These are phyloP conservation scores for Skeletonema costatum DNA, from an alignment of 108 stramenopile species.

Conservation along the genomic window DNA sequence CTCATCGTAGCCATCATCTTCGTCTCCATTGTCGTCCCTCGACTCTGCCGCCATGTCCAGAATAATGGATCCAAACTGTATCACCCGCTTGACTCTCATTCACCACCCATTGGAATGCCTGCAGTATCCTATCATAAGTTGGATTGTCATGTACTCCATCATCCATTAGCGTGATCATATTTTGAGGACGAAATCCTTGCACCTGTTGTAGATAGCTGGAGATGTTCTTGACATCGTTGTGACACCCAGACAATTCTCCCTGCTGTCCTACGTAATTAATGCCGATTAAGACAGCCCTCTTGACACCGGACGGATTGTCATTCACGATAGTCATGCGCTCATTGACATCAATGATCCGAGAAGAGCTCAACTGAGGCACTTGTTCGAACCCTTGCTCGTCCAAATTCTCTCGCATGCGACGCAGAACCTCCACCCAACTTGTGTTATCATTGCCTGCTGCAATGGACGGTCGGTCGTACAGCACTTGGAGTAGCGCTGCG, in stretches of 20 bases:
- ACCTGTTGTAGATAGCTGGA: slow-evolving; percentile 40
- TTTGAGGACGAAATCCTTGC: slow-evolving; percentile 38
- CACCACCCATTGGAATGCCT: slow-evolving; percentile 57
- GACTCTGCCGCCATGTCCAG: slow-evolving; percentile 43
- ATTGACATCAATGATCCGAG: slow-evolving; percentile 58
- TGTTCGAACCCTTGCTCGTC: slow-evolving; percentile 29
- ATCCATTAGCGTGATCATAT: slow-evolving; percentile 56
- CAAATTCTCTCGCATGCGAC: slow-evolving; percentile 62
- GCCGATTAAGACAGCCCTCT: slow-evolving; percentile 63
- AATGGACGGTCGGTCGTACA: slow-evolving; percentile 55
- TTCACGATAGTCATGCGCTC: slow-evolving; percentile 51
- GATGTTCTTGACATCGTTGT: slow-evolving; percentile 73
- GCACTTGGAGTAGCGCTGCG: slow-evolving; percentile 80
- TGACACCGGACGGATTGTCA: slow-evolving; percentile 42
- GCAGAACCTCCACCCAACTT: slow-evolving; percentile 80
- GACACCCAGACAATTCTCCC: slow-evolving; percentile 64
- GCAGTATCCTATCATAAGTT: slow-evolving; percentile 65
- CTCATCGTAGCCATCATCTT: slow-evolving; percentile 79
- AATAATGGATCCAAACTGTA: slow-evolving; percentile 68
- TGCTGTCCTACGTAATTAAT: slow-evolving; percentile 75
- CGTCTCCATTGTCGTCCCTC: slow-evolving; percentile 61
- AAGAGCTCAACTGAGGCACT: slow-evolving; percentile 53
- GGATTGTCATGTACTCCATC: slow-evolving; percentile 62
- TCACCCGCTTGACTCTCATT: slow-evolving; percentile 59
- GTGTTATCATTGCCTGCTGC: slow-evolving; percentile 22